These are phyloP conservation scores for Populus simonii DNA, from an alignment of 345 rosid genomes.

Conservation along the genomic window DNA sequence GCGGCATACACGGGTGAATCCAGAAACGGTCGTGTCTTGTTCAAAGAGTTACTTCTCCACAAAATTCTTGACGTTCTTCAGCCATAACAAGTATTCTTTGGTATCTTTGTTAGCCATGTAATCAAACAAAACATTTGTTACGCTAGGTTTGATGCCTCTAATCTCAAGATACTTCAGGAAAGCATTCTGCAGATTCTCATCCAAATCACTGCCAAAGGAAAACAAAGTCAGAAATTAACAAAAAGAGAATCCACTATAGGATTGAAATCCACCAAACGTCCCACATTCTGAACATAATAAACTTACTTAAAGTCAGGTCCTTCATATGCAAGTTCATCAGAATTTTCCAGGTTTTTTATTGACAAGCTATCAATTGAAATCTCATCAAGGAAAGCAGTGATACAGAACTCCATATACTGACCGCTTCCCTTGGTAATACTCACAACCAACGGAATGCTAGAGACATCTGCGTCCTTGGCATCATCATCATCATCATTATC, in stretches of 20 bases:
- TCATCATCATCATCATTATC: conserved; percentile 23
- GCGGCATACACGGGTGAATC: neutral
- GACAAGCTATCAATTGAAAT: conserved; percentile 55
- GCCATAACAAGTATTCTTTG: conserved; percentile 57
- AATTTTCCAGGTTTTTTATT: conserved; percentile 25
- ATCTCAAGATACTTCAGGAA: conserved; percentile 57
- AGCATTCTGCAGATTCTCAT: conserved; percentile 65
- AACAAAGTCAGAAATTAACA: neutral
- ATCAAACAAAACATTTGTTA: conserved; percentile 38
- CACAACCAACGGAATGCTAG: conserved; percentile 50
- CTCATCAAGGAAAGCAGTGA: conserved; percentile 49
- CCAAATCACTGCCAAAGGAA: conserved; percentile 50
- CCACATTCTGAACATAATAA: too few species aligned
- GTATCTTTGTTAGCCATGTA: conserved; percentile 56
- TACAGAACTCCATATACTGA: conserved; percentile 46
- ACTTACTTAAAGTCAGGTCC: conserved; percentile 69
- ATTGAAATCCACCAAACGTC: neutral
- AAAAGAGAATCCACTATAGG: neutral
- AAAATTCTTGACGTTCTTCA: conserved; percentile 52
- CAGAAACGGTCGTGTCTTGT: neutral
- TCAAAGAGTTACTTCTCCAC: conserved; percentile 29
- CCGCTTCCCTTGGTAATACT: conserved; percentile 42
- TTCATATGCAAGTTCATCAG: conserved; percentile 55
- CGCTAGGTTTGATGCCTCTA: conserved; percentile 58
- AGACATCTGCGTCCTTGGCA: neutral